Percentiles rank a stretch among this genome's conserved stretches.
Conservation (phyloP, 345 rosid genomes). For the Eucalyptus tenuipes region DNA sequence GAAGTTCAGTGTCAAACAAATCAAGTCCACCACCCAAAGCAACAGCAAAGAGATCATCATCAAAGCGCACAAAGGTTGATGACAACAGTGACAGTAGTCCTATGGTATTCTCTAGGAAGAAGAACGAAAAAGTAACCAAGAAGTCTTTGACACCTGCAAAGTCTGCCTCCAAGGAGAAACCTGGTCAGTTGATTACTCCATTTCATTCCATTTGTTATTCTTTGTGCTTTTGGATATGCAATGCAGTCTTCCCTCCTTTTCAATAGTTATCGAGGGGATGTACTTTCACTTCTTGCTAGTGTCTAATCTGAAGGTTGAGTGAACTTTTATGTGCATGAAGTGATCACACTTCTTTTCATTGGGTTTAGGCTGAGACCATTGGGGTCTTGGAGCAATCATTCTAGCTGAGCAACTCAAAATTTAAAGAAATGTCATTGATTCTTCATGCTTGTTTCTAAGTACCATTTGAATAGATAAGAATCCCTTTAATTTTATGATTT, state of each 20-base stretch:
- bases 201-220: background rate
- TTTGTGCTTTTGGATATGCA: background rate
- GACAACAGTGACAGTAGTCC: slow-evolving; percentile 52
- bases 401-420: background rate
- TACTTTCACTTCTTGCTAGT: background rate
- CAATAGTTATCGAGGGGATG: background rate
- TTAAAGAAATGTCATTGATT: background rate
- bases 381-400: background rate
- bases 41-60: slow-evolving; percentile 31
- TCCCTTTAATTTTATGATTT: background rate
- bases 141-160: slow-evolving; percentile 37
- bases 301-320: background rate
- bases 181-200: background rate
- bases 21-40: slow-evolving; percentile 37
- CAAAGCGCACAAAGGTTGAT: slow-evolving; percentile 33
- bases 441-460: background rate
- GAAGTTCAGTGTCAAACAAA: slow-evolving; percentile 10
- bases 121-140: slow-evolving; percentile 27
- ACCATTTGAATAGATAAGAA: background rate
- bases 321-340: background rate
- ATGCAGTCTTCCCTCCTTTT: background rate
- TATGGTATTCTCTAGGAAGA: slow-evolving; percentile 50
- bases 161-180: slow-evolving; percentile 55
- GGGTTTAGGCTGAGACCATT: background rate
- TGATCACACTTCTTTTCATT: background rate